Evolutionary conservation across 2,329 filamentous ascomycete species (phyloP).

Genomic region (Neofusicoccum laricinum): DNA sequence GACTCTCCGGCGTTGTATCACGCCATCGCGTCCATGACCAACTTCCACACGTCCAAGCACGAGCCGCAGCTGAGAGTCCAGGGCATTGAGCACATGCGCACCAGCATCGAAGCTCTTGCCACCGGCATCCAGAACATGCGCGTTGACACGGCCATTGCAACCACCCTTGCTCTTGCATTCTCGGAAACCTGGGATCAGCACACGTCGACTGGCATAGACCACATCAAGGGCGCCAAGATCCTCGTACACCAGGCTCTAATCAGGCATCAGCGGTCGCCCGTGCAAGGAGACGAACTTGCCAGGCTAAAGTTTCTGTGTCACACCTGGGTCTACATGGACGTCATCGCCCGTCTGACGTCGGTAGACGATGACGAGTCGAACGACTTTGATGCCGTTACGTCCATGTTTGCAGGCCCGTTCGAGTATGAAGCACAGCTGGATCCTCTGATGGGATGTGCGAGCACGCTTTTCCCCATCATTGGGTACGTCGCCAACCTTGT

Average conservation of each 20-base stretch:
- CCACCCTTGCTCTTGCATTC: constrained; percentile 67
- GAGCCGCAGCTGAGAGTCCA: constrained; percentile 56
- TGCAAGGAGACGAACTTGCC: constrained; percentile 44
- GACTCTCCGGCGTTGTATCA: constrained; percentile 65
- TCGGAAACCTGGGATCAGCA: constrained; percentile 70
- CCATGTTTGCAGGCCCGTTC: constrained; percentile 32
- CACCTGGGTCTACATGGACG: constrained; percentile 71
- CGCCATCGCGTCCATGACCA: constrained; percentile 66
- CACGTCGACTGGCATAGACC: constrained; percentile 65
- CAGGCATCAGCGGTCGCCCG: constrained; percentile 42
- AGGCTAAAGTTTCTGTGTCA: constrained; percentile 67
- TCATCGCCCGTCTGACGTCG: constrained; percentile 66
- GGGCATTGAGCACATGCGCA: constrained; percentile 68
- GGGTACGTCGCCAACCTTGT: constrained; percentile 64
- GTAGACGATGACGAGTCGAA: constrained; percentile 56
- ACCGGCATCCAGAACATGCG: constrained; percentile 62
- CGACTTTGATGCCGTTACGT: constrained; percentile 46
- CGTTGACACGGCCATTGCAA: constrained; percentile 64
- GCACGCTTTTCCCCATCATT: constrained; percentile 66
- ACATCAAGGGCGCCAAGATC: constrained; percentile 65
- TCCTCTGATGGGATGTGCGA: constrained; percentile 67
- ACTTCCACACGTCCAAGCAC: constrained; percentile 63
- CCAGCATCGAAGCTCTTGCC: constrained; percentile 58
- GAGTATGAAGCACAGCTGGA: constrained; percentile 57
- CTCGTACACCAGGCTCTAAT: constrained; percentile 60